Conservation (phyloP, 2,329 filamentous ascomycete species). For the Neocatenulostroma microsporum region DNA sequence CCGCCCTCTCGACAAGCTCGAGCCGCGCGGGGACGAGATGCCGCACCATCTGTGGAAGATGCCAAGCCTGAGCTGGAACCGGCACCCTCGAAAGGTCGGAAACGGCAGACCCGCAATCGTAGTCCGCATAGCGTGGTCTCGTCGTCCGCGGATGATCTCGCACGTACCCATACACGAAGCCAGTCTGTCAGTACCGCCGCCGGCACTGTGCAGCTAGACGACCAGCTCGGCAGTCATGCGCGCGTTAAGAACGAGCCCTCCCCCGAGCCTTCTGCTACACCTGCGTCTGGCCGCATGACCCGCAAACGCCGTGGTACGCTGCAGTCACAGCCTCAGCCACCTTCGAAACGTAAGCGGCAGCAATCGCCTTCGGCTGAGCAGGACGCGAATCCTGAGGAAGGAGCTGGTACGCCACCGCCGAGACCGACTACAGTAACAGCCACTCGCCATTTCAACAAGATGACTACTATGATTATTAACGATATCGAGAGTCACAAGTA, state of each 20-base stretch:
- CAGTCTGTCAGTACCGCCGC: conserved; percentile 42
- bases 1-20: not conserved
- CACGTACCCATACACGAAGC: conserved; percentile 40
- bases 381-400: conserved; percentile 13
- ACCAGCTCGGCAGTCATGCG: conserved; percentile 31
- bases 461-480: conserved; percentile 43
- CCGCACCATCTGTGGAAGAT: conserved; percentile 12
- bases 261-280: conserved; percentile 18
- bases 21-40: conserved; percentile 10
- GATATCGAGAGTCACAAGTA: conserved; percentile 46
- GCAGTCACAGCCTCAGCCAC: conserved; percentile 18
- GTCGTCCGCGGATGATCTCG: conserved; percentile 38
- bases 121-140: conserved; percentile 37
- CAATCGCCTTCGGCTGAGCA: conserved; percentile 15
- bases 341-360: conserved; percentile 38
- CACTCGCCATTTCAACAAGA: conserved; percentile 43
- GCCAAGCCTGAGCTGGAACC: conserved; percentile 9
- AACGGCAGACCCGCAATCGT: conserved; percentile 12
- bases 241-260: conserved; percentile 42
- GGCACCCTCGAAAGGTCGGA: conserved; percentile 2
- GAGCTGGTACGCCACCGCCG: conserved; percentile 16
- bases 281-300: conserved; percentile 21
- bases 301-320: conserved; percentile 29
- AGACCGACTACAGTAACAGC: conserved; percentile 33
- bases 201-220: conserved; percentile 38